A percentile compares a stretch with the other conserved stretches of the same genome.
These are phyloP conservation scores for Botrytis elliptica DNA, from an alignment of 2,329 filamentous ascomycete species.

Conservation along the genomic window DNA sequence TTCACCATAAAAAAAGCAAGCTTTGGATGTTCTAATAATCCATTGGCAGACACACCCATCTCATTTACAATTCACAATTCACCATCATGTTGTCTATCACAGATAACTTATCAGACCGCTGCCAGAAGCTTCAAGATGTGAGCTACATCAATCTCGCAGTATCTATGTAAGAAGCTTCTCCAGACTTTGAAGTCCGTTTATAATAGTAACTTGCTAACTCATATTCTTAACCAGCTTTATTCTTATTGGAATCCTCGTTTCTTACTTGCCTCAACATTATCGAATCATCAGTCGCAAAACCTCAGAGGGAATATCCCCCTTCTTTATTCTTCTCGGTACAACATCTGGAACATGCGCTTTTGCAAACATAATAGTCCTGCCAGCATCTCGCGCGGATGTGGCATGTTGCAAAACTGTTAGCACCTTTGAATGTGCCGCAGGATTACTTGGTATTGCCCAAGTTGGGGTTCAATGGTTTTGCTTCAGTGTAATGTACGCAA, in stretches of 20 bases:
- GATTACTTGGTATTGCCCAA: slow-evolving; percentile 84
- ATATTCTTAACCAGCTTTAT: slow-evolving; percentile 52
- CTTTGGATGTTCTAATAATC: not conserved
- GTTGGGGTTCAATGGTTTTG: slow-evolving; percentile 90
- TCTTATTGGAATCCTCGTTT: slow-evolving; percentile 82
- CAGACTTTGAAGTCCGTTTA: not conserved
- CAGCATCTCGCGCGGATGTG: slow-evolving; percentile 79
- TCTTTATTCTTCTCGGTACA: slow-evolving; percentile 90
- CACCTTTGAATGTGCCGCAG: slow-evolving; percentile 79
- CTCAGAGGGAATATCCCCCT: slow-evolving; percentile 92
- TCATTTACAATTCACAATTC: slow-evolving; percentile 23
- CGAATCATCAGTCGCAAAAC: slow-evolving; percentile 84
- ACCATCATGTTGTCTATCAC: slow-evolving; percentile 22
- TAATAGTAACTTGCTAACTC: not conserved
- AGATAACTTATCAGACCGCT: slow-evolving; percentile 40
- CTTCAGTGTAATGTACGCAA: slow-evolving; percentile 81
- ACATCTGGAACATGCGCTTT: slow-evolving; percentile 87
- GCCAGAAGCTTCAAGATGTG: slow-evolving; percentile 51
- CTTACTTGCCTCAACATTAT: slow-evolving; percentile 91
- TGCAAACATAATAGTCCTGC: slow-evolving; percentile 86
- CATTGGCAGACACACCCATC: not conserved
- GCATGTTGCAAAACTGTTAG: slow-evolving; percentile 82
- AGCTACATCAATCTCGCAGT: slow-evolving; percentile 52
- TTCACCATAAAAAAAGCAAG: not conserved
- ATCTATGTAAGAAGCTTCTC: slow-evolving; percentile 47